Base-by-base conservation (phyloP, 176 grass and related monocot genomes). In the Phoenix roebelenii region DNA sequence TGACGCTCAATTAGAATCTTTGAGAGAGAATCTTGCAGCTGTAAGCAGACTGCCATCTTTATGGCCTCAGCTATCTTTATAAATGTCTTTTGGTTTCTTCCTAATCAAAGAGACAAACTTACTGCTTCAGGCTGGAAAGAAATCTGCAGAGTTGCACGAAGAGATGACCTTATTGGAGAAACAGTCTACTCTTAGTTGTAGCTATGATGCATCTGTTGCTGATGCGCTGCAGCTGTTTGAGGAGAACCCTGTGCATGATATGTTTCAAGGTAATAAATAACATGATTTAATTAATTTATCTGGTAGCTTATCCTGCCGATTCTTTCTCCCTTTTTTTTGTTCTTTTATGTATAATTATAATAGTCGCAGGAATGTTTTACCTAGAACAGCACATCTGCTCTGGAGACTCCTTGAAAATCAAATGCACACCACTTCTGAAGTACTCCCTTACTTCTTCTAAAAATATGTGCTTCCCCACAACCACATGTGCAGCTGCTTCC, bases 131-230 rank as follows among this genome's bases (percentile, higher is more conserved):
- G 85, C 68, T 61, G 59, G 72, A 25, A 80, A 18, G 56, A 68
- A 83, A 76, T 83, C 80, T 49, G 59, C 65, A 79, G 65, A 62
- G 64, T 72, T 88, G 25, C 72, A 72, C n/a, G 72, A 50, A 18
- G 72, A 83, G 22, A 18, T 79, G 14, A 75, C 18, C 52, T 76
- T 50, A 18, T 73, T 80, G 55, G 79, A 88, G 82, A 79, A 60
- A 54, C 54, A 73, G 59, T 30, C 63, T 76, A 61, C 35, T 0
- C 25, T 23, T 65, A 76, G 56, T 51, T 73, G 55, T 53, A 69
- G 65, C 22, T n/a, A 73, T 71, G 61, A 73, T 68, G 75, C 72
- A 5, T 61, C 64, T 65, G 16, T 88, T 10, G 25, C 68, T 76
- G 80, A 83, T 35, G 61, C 83, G 64, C 19, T 72, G 52, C 74